Base-by-base conservation (phyloP, 768 basidiomycete species). In the Antrodiella citrinella region DNA sequence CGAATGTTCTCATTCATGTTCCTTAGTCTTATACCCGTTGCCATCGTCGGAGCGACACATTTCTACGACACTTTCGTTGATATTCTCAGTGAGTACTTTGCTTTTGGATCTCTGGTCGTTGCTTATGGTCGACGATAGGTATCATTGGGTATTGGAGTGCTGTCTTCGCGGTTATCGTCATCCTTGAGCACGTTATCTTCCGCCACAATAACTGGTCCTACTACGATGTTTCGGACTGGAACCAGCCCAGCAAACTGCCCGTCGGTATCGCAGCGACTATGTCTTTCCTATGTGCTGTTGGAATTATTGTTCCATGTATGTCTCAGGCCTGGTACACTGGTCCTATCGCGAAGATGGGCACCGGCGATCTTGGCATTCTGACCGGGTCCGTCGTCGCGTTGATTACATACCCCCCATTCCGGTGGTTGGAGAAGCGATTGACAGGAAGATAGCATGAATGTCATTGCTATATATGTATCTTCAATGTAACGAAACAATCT, bases 291-390 rank as follows among this genome's bases (percentile, higher is more conserved):
- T 71, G 69, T 35, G 69, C 66, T 1, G 67, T 66, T 21, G 67
- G 72, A 3, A 59, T 70, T 23, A 58, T 74, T 39, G 61, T 77
- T 3, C 68, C 73, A 10, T 73, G 70, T 52, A 78, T 78, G 76
- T 69, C 71, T 42, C 76, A 79, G 42, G 75, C 53, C 38, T 79
- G 74, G 75, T 79, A 70, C 52, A 65, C 67, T 3, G 77, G 77
- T 0, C 74, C 75, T 0, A 70, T 79, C 26, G 77, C 77, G 20
- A 58, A 45, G 21, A 48, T 51, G 4, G 67, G 69, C 3, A 69
- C 72, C 11, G 77, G 77, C 4, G 77, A 79, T 50, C 71, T 78
- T 35, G 76, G 73, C 0, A 63, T 79, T 25, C 63, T 72, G 26
- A 66, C 67, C 18, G 72, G 66, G 13, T 72, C 68, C 42, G 61